Percentiles rank a stretch among this genome's conserved stretches.
Evolutionary conservation across 371 early-diverging fungal species (phyloP).

Genomic region (Mortierella sp.): DNA sequence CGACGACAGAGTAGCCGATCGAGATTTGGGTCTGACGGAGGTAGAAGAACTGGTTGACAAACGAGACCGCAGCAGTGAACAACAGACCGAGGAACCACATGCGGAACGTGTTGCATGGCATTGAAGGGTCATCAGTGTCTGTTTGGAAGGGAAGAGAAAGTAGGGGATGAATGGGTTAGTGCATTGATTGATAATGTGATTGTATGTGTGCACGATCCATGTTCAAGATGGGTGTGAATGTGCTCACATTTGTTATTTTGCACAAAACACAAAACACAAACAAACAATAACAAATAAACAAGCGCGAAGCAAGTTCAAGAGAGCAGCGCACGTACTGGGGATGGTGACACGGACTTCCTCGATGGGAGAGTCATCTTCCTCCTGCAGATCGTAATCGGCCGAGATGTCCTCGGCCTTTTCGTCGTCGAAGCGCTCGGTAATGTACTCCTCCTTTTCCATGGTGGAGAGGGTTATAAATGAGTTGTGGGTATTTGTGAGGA

Average conservation of each 20-base stretch:
- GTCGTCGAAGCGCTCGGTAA: slow-evolving; percentile 29
- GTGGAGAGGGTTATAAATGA: neutral
- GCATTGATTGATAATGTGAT: neutral
- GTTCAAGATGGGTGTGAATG: neutral
- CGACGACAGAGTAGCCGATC: slow-evolving; percentile 70
- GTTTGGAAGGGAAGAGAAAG: neutral
- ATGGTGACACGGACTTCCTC: slow-evolving; percentile 81
- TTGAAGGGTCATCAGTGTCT: slow-evolving; percentile 73
- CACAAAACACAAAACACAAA: neutral
- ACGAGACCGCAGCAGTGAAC: slow-evolving; percentile 68
- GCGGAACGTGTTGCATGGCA: slow-evolving; percentile 85
- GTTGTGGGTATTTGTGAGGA: neutral
- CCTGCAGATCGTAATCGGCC: slow-evolving; percentile 67
- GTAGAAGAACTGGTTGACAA: slow-evolving; percentile 85
- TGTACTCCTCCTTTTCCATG: slow-evolving; percentile 40
- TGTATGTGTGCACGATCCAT: slow-evolving; percentile 7
- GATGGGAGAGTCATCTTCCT: slow-evolving; percentile 80
- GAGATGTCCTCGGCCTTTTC: slow-evolving; percentile 56
- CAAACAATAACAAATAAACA: neutral
- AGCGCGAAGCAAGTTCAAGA: neutral
- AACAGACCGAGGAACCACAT: slow-evolving; percentile 79
- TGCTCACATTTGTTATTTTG: slow-evolving; percentile 1
- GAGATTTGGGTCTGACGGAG: slow-evolving; percentile 72
- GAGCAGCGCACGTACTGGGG: slow-evolving; percentile 61
- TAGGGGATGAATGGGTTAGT: neutral